Base-by-base conservation (phyloP, 768 basidiomycete genomes). In the Podaxis pistillaris region DNA sequence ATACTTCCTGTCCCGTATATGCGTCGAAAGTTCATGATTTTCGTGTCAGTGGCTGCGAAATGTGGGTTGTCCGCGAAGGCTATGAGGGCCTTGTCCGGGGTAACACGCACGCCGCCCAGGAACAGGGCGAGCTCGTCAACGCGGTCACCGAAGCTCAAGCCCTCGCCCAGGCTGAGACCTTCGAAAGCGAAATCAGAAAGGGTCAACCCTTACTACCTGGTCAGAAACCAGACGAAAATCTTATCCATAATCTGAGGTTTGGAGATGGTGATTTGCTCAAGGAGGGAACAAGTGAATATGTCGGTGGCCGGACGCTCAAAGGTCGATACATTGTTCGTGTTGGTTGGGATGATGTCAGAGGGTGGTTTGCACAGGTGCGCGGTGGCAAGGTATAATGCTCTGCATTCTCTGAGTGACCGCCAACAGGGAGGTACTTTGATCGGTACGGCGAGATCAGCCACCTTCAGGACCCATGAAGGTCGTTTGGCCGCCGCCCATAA, bases 81-180 rank as follows among this genome's bases (percentile, higher is more conserved):
- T 99, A 98, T 79, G 96, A 98, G 73, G 97, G 97, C 24, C 88
- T 98, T 63, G 96, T 99, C 11, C 86, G 90, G 62, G 97, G 97
- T n/a, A 98, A 96, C 74, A 72, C 78, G 2, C 79, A 81, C 28
- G 65, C 68, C 30, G 66, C 60, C 15, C 68, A 73, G 50, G 65
- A 66, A 22, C 58, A 67, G 6, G 71, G 55, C 0, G 47, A 63
- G 22, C 38, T 70, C 51, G 47, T 62, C 47, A 69, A 71, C 30
- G 70, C 68, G 2, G 64, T 73, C 40, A 50, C 63, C n/a, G 54
- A 57, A 26, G 55, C 59, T 8, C 46, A 38, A 17, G 61, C 50
- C 36, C 30, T 40, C 51, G 60, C 69, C 44, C 72, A 70, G 58
- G 46, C 70, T 15, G 49, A 73, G 37, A 68, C 64, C 33, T 66